These are phyloP conservation scores for Eucalyptus curtisii DNA, from an alignment of 345 rosid species.

Conservation along the genomic window DNA sequence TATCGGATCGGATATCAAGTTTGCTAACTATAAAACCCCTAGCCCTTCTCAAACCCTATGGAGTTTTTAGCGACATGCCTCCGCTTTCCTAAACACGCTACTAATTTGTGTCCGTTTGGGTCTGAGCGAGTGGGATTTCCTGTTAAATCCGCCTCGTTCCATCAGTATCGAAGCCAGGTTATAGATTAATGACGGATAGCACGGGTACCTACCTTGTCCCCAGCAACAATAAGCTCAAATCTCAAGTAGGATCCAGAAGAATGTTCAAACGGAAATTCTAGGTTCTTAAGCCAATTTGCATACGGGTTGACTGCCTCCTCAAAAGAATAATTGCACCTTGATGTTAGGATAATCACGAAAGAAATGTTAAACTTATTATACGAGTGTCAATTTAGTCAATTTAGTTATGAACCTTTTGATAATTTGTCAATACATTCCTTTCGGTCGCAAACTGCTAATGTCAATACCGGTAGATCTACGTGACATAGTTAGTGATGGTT, in stretches of 20 bases:
- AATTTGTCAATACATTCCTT: background rate
- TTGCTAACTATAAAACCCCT: background rate
- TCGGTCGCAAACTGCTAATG: fast-evolving
- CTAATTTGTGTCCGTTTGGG: background rate
- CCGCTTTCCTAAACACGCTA: background rate
- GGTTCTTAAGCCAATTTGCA: background rate
- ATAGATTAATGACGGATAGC: background rate
- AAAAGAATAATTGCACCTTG: background rate
- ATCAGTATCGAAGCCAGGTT: background rate
- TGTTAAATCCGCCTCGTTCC: background rate
- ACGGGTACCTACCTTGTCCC: background rate
- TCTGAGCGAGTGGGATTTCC: background rate
- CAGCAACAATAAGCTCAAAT: background rate
- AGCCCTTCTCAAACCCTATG: background rate
- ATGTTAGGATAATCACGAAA: background rate
- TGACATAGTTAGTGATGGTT: fast-evolving
- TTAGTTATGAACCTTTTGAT: background rate
- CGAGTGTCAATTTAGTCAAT: fast-evolving
- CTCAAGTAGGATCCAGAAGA: background rate
- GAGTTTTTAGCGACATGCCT: background rate
- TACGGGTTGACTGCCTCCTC: background rate
- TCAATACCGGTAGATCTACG: fast-evolving
- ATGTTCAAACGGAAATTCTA: background rate
- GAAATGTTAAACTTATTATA: background rate
- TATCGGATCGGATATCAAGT: background rate